Percentiles rank a stretch among this genome's conserved stretches.
phyloP scores from a whole-genome alignment of 2,329 filamentous ascomycete genomes.

The Fusarium sterilihyphosum region DNA sequence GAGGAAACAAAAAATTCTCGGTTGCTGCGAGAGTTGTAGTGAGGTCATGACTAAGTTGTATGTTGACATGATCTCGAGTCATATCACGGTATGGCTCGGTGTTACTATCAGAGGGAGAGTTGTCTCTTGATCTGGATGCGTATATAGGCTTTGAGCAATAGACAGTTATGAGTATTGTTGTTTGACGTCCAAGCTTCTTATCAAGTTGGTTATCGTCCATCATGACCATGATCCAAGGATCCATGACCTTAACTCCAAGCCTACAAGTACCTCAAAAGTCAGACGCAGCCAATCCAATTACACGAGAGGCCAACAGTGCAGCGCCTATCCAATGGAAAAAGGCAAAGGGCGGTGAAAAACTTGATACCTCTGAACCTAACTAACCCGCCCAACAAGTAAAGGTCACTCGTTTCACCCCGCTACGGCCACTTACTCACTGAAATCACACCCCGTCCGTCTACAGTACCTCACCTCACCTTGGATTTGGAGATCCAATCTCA shows the following conservation, averaged over 20 bases:
- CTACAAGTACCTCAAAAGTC: slow-evolving; percentile 21
- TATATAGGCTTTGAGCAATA: not conserved
- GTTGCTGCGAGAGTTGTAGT: not conserved
- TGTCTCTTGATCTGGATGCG: not conserved
- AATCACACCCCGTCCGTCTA: slow-evolving; percentile 17
- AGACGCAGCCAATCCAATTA: slow-evolving; percentile 22
- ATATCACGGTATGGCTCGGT: slow-evolving; percentile 5
- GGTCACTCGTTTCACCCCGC: slow-evolving; percentile 34
- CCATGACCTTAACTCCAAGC: slow-evolving; percentile 7
- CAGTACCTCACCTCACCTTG: not conserved
- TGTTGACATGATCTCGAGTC: slow-evolving; percentile 17
- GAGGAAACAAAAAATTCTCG: slow-evolving; percentile 7
- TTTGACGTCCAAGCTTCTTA: slow-evolving; percentile 19
- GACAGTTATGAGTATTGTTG: not conserved
- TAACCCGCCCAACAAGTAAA: slow-evolving; percentile 37
- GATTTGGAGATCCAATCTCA: slow-evolving; percentile 40
- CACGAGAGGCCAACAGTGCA: slow-evolving; percentile 27
- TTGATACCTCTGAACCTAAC: slow-evolving; percentile 30
- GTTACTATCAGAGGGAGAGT: not conserved
- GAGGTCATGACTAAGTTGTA: slow-evolving; percentile 4
- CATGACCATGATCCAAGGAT: slow-evolving; percentile 23
- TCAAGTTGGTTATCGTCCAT: slow-evolving; percentile 5
- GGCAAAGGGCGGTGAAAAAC: slow-evolving; percentile 44
- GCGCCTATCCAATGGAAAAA: slow-evolving; percentile 26
- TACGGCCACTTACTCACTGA: slow-evolving; percentile 4